Conservation (phyloP, 2,329 filamentous ascomycete species). For the Curvularia spicifera region DNA sequence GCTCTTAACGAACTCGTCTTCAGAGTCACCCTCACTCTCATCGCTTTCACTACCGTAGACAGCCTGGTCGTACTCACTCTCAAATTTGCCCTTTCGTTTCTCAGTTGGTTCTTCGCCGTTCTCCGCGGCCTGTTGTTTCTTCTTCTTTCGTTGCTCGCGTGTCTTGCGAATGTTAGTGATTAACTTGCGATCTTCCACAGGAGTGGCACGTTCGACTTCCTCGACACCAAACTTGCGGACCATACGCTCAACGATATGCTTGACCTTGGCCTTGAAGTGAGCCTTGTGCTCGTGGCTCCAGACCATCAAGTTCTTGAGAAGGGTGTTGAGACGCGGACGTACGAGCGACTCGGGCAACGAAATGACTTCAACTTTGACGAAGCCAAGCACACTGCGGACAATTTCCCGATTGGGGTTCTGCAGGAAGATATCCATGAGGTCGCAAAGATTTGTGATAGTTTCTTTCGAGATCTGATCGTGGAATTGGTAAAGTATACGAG, state of each 20-base stretch:
- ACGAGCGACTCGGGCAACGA: conserved; percentile 81
- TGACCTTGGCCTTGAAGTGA: conserved; percentile 95
- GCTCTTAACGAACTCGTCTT: conserved; percentile 46
- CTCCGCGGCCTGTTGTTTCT: conserved; percentile 73
- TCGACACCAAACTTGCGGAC: conserved; percentile 89
- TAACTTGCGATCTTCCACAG: conserved; percentile 86
- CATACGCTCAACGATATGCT: conserved; percentile 95
- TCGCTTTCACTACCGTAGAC: conserved; percentile 74
- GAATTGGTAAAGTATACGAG: conserved; percentile 93
- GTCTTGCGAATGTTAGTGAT: conserved; percentile 95
- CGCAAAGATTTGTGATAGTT: conserved; percentile 81
- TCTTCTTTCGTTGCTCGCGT: conserved; percentile 86
- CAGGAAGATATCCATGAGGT: conserved; percentile 94
- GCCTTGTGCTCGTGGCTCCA: conserved; percentile 99
- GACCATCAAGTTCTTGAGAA: conserved; percentile 89
- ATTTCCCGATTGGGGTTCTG: conserved; percentile 97
- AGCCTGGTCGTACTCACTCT: conserved; percentile 95
- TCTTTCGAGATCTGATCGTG: conserved; percentile 70
- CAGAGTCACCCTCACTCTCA: conserved; percentile 58
- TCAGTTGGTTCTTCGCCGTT: conserved; percentile 56
- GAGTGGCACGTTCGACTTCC: conserved; percentile 77
- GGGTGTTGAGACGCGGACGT: conserved; percentile 73
- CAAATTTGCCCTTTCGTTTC: conserved; percentile 69
- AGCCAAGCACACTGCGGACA: conserved; percentile 90
- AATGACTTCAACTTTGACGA: conserved; percentile 95